Base-by-base conservation (phyloP, 2,329 filamentous ascomycete genomes). In the Gyromitra esculenta region DNA sequence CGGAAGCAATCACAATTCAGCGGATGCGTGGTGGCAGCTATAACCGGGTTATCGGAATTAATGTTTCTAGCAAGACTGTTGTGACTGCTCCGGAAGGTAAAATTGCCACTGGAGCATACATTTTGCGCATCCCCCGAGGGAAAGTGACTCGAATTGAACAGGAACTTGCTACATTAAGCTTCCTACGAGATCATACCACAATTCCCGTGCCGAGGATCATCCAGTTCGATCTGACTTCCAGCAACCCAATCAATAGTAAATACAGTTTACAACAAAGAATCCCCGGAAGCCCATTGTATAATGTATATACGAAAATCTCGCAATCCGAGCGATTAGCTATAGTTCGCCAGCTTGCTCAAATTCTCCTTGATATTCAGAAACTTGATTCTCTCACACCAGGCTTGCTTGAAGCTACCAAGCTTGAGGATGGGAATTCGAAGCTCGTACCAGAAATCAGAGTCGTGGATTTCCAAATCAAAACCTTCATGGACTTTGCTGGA, bases 401-500 rank as follows among this genome's bases (percentile, higher is more conserved):
- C 4, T 65, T 64, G 11, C 50, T 57, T 6, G 50, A 63, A 8
- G 69, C 50, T n/a, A n/a, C 37, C 9, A 65, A 57, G n/a, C 7
- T 39, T 7, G 69, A 48, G 11, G 39, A 57, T 72, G 25, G 48
- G 11, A 63, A 31, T 31, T 4, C 25, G 25, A 31, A 41, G 5
- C 48, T 56, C 45, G 39, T 57, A 25, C 69, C 69, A 13, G 69
- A 37, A 7, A 37, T 65, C 8, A 48, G 39, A 25, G 18, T 72
- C 41, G 69, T 72, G n/a, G 69, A 63, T 41, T 72, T 65, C 5
- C 59, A 50, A n/a, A 72, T 39, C 9, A 72, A 50, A 11, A 72
- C 60, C 6, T 56, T 57, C n/a, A 18, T 52, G 25, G 35, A 25
- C 31, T 56, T 56, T n/a, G 15, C n/a, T 1, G 69, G 69, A 18